Base-by-base conservation (phyloP, 2,329 filamentous ascomycete species). In the Epichloe typhina region DNA sequence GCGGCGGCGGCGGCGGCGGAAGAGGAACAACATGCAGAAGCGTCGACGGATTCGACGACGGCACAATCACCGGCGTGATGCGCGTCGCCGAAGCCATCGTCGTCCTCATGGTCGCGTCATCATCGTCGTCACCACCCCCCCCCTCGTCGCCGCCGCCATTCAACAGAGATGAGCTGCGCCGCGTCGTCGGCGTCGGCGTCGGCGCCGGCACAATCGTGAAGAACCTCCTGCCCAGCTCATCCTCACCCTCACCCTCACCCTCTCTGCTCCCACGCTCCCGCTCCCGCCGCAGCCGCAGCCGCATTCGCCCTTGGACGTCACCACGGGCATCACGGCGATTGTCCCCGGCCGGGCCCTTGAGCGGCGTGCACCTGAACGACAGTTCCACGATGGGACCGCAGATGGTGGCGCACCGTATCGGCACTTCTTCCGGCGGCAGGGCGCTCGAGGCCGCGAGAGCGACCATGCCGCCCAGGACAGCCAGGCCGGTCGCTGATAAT, bases 341-440 rank as follows among this genome's bases (percentile, higher is more conserved):
- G 26, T 31, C 8, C 26, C 4, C 26, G 1, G 26, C 26, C 26
- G 26, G 8, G 8, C 26, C 9, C 26, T 31, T 31, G 26, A 41
- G 40, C 19, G 53, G 51, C 54, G 62, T 61, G 60, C 69, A 71
- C 43, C 63, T 62, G 9, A 58, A 58, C 35, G 66, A 65, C n/a
- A 71, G 57, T 57, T 71, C 69, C 51, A 71, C 67, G 46, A 71
- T 65, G 48, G 69, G 69, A 4, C 68, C 68, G 58, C 69, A 71
- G 48, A 71, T 70, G 39, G 64, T 65, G 37, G 66, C 66, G 52
- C 69, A 71, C 49, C 61, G 59, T 21, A 69, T 52, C 35, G 69
- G 69, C 15, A 71, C 65, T 26, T 68, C 64, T 21, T 66, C 58
- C 12, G 63, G 58, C 17, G 60, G 61, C 37, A 71, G 57, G 33